Base-by-base conservation (phyloP, 495 filamentous ascomycete species). In the Evansstolkia leycettana region DNA sequence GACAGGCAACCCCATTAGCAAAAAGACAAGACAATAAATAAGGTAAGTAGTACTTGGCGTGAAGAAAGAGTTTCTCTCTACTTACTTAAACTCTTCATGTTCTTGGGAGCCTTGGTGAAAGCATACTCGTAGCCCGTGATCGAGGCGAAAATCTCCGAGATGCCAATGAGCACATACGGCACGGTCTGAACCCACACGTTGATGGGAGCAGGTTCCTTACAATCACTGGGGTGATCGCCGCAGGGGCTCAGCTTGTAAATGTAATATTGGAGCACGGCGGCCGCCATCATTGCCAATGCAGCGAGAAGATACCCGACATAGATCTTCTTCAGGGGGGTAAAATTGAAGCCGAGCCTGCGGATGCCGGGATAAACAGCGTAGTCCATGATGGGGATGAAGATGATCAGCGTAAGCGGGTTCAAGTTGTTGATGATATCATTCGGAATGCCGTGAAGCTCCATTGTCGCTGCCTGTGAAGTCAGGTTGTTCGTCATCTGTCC, bases 381-480 rank as follows among this genome's bases (percentile, higher is more conserved):
- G 46, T 82, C 78, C 43, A 79, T 65, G 39, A 85, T 51, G 1
- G 82, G 82, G 31, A 82, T 74, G 48, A 76, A 69, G 45, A 79
- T 64, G 49, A 85, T 76, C 45, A 84, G 69, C 8, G 72, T 58
- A 17, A 88, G 57, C 3, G 82, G 72, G 53, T 86, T 76, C 47
- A 86, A 69, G 59, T 83, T 85, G 46, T 54, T 54, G 46, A 84
- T 70, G 28, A 84, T 67, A 36, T 86, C 82, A 59, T 87, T 87
- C 20, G 70, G 70, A 11, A 65, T 58, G 24, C 69, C 65, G 45
- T 72, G 54, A 3, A 65, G 54, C 5, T 54, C 27, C 67, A 74
- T 69, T 17, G 62, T 58, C 15, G 58, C 57, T 5, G 67, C 65
- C 43, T 64, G 72, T 0, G 72, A 62, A 17, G 70, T 65, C 20